These are phyloP conservation scores for Selaginella tamariscina DNA, from an alignment of 75 land plant genomes.

Conservation along the genomic window DNA sequence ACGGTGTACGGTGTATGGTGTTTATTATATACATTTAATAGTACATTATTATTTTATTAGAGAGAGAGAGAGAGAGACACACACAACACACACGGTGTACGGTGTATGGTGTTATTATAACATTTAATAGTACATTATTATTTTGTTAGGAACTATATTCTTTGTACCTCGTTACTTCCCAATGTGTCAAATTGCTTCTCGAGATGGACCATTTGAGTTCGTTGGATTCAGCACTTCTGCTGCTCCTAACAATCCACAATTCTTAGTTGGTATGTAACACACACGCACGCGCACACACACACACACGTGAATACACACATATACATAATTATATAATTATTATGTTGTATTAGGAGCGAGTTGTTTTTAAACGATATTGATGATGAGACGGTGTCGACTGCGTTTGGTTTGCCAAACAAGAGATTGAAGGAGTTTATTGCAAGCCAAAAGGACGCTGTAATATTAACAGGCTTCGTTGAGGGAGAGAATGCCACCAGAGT, in stretches of 20 bases:
- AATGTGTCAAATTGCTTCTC: constrained; percentile 58
- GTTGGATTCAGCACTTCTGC: constrained; percentile 52
- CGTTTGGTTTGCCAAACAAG: not conserved
- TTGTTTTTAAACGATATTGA: not conserved
- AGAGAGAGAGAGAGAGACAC: no score
- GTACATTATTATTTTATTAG: no score
- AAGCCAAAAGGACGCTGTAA: not conserved
- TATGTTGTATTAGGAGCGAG: not conserved
- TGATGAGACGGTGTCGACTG: not conserved
- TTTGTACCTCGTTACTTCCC: constrained; percentile 50
- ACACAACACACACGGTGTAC: no score
- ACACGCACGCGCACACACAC: no score
- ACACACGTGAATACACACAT: no score
- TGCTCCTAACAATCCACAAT: constrained; percentile 45
- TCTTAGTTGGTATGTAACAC: constrained; percentile 35
- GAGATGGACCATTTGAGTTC: constrained; percentile 45
- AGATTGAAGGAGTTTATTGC: not conserved
- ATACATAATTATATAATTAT: not conserved
- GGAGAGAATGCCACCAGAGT: not conserved
- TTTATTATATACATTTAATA: no score
- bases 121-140: no score
- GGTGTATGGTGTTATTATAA: no score
- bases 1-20: no score
- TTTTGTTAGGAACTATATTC: no score
- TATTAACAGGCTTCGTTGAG: not conserved